These are phyloP conservation scores for Claviceps sp. DNA, from an alignment of 2,329 filamentous ascomycete species.

Conservation along the genomic window DNA sequence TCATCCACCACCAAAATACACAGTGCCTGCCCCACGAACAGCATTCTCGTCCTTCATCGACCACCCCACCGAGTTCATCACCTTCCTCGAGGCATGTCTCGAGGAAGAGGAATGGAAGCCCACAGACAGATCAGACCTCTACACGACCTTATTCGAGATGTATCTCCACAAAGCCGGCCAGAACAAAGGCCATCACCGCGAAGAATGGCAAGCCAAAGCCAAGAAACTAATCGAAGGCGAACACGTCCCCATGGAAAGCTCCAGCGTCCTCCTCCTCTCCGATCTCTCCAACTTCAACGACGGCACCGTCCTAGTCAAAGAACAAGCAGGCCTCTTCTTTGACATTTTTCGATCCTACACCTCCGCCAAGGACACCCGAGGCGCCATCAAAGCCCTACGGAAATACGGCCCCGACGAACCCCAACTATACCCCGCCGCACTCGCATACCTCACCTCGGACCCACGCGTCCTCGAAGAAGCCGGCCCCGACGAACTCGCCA, in stretches of 20 bases:
- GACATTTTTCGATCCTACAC: slow-evolving; percentile 98
- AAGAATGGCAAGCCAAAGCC: slow-evolving; percentile 81
- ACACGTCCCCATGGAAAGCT: slow-evolving; percentile 79
- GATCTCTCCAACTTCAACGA: slow-evolving; percentile 83
- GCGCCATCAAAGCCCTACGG: slow-evolving; percentile 75
- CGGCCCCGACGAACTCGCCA: slow-evolving; percentile 66
- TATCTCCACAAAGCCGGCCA: slow-evolving; percentile 80
- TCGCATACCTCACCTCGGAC: slow-evolving; percentile 87
- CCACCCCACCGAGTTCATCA: slow-evolving; percentile 80
- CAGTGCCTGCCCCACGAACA: slow-evolving; percentile 66
- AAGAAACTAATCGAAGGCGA: slow-evolving; percentile 76
- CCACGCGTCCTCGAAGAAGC: slow-evolving; percentile 71
- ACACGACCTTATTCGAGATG: slow-evolving; percentile 96
- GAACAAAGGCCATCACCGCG: slow-evolving; percentile 50
- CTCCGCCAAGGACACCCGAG: slow-evolving; percentile 76
- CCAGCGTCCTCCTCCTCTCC: slow-evolving; percentile 84
- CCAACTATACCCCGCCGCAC: slow-evolving; percentile 79
- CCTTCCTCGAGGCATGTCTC: slow-evolving; percentile 82
- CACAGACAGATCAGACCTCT: slow-evolving; percentile 70
- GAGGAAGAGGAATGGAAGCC: slow-evolving; percentile 56
- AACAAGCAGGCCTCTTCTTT: slow-evolving; percentile 80
- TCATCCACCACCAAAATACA: slow-evolving; percentile 46
- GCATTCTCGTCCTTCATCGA: slow-evolving; percentile 97
- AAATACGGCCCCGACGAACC: slow-evolving; percentile 91
- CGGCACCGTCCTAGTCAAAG: slow-evolving; percentile 82